phyloP scores from a whole-genome alignment of 2,329 filamentous ascomycete species.

The Ascochyta pisi region DNA sequence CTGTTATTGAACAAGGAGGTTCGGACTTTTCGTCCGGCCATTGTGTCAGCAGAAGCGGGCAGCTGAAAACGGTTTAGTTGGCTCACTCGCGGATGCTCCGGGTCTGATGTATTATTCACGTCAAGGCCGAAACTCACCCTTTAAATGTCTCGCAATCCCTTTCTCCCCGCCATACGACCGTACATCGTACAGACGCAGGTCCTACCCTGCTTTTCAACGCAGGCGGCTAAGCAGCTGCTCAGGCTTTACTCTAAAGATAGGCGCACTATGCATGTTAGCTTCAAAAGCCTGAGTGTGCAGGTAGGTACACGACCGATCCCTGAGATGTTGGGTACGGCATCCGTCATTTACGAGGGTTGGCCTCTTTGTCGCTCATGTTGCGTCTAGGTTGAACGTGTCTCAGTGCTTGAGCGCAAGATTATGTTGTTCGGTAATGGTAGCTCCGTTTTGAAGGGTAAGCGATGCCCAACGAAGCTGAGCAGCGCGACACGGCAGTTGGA shows the following conservation, averaged over 20 bases:
- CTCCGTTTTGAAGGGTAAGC: no score
- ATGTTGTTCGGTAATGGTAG: no score
- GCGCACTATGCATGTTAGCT: not conserved
- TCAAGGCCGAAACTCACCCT: not conserved
- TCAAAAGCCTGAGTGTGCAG: no score
- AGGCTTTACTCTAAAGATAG: not conserved
- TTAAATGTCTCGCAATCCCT: not conserved
- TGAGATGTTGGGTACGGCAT: no score
- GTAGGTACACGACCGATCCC: no score
- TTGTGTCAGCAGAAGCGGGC: not conserved
- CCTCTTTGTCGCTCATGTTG: no score
- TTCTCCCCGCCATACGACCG: not conserved
- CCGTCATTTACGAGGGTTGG: no score
- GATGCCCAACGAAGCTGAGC: no score
- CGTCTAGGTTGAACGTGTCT: no score
- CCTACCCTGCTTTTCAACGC: no score
- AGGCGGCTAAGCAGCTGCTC: not conserved
- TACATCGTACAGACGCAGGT: not conserved
- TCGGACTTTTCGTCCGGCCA: not conserved
- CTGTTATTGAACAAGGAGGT: not conserved
- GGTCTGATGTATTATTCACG: conserved; percentile 14
- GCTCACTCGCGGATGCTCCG: conserved; percentile 1
- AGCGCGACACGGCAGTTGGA: no score
- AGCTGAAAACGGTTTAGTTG: not conserved
- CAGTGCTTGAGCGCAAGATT: no score